A percentile compares a stretch with the other conserved stretches of the same genome.
Conservation (phyloP, 306 rosid genomes). For the Prunus persica region DNA sequence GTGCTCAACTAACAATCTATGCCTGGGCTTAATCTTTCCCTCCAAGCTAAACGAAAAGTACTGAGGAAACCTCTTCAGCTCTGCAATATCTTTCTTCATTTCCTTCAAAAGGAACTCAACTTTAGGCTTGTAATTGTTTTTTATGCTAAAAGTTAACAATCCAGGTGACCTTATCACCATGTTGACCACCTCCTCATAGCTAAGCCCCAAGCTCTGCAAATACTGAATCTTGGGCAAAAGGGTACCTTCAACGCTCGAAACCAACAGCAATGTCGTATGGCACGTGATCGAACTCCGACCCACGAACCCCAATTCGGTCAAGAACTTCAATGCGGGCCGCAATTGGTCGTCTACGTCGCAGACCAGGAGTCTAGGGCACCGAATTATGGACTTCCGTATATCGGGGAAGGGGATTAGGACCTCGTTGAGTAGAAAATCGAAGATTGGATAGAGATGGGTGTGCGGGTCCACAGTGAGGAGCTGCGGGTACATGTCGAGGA, state of each 20-base stretch:
- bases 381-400: slow-evolving; percentile 45
- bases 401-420: slow-evolving; percentile 55
- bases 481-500: slow-evolving; percentile 75
- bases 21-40: slow-evolving; percentile 61
- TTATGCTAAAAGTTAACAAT: slow-evolving; percentile 56
- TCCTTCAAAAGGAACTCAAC: slow-evolving; percentile 55
- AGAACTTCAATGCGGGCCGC: slow-evolving; percentile 39
- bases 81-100: slow-evolving; percentile 56
- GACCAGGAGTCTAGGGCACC: slow-evolving; percentile 74
- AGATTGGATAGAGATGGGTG: slow-evolving; percentile 58
- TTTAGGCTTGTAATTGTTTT: slow-evolving; percentile 56
- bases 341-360: slow-evolving; percentile 47
- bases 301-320: slow-evolving; percentile 37
- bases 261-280: slow-evolving; percentile 40
- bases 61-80: slow-evolving; percentile 69
- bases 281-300: slow-evolving; percentile 32
- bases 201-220: slow-evolving; percentile 47
- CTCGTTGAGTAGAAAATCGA: slow-evolving; percentile 74
- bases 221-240: slow-evolving; percentile 45
- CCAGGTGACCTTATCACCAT: slow-evolving; percentile 82
- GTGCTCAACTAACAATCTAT: slow-evolving; percentile 36
- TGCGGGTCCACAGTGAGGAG: slow-evolving; percentile 74
- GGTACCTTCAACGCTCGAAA: slow-evolving; percentile 43
- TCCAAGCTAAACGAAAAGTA: slow-evolving; percentile 83
- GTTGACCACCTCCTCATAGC: slow-evolving; percentile 39